phyloP scores from a whole-genome alignment of 129 eudicot species.

The Cynara cardunculus region DNA sequence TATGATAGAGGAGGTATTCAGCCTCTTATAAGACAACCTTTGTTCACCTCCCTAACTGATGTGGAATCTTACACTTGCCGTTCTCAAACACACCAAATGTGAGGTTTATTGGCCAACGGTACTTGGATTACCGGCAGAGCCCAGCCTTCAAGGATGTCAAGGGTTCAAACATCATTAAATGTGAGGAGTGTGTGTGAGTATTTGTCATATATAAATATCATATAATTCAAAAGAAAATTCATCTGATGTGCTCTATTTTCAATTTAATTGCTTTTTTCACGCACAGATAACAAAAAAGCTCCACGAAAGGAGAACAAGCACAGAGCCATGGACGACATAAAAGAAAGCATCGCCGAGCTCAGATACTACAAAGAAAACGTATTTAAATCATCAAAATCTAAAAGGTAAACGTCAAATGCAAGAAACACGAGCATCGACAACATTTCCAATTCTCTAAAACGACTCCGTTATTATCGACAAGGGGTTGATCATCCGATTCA shows the following conservation, averaged over 20 bases:
- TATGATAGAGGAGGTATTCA: no score
- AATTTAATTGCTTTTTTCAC: neutral
- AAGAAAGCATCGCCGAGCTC: constrained; percentile 85
- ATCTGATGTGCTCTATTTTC: neutral
- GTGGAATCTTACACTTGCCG: no score
- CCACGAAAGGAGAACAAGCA: constrained; percentile 78
- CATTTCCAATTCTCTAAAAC: neutral
- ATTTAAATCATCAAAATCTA: constrained; percentile 53
- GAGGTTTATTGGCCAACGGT: neutral
- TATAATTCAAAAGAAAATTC: no score
- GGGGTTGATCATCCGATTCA: neutral
- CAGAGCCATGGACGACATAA: constrained; percentile 95
- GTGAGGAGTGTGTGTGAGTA: neutral
- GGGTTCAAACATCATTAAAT: neutral
- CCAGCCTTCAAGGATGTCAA: neutral
- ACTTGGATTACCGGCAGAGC: neutral
- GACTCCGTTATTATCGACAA: neutral
- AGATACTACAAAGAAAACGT: constrained; percentile 81
- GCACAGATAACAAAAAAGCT: constrained; percentile 61
- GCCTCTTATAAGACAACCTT: no score
- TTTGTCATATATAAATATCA: neutral
- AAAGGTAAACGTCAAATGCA: constrained; percentile 30
- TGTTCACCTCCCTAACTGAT: no score
- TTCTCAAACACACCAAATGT: neutral
- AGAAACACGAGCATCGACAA: neutral